Evolutionary conservation across 2,329 filamentous ascomycete species (phyloP), one percentile per base, ranked within the genome.

Genomic region (Fusarium floridanum): DNA sequence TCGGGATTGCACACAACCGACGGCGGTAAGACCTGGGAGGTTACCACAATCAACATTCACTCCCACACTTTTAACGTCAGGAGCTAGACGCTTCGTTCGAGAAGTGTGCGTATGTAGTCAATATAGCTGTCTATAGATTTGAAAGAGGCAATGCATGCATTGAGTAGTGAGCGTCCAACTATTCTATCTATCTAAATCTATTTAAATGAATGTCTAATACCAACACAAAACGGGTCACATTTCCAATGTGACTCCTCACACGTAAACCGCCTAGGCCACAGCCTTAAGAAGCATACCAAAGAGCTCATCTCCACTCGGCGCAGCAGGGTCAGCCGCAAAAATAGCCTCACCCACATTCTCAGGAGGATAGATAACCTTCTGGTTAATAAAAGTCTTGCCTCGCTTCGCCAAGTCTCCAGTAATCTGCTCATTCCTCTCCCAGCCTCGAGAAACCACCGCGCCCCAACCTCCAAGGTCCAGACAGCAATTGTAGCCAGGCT

Each of bases 391-490:
- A 2, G 48, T 61, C 45, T 85, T 85, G 2, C 80, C 70, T 17
- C 67, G 60, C 65, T 85, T 85, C 0, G 81, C 83, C 2, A 70
- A 0, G 4, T 67, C 66, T 0, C 83, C 82, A 0, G 71, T 64
- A 0, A 82, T 6, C 34, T 72, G 72, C 0, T 83, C 72, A 10
- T 81, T 27, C 11, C 80, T 75, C 0, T 81, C 79, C 81, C 81
- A 84, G 0, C 82, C 83, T 4, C 41, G 29, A 6, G 74, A 66
- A 29, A 83, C 17, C 5, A 83, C 66, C 0, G 82, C 77, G 0
- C 76, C 83, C 68, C 73, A 79, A 0, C 71, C 53, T 0, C 84
- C 84, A 1, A 85, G 76, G n/a, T 84, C 83, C 3, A 85, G 78
- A 45, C 82, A 84, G 32, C 75, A 80, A 1, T 67, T 68, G 29